Conservation (phyloP, 805 yeast genomes). For the Wickerhamiella musiphila region DNA sequence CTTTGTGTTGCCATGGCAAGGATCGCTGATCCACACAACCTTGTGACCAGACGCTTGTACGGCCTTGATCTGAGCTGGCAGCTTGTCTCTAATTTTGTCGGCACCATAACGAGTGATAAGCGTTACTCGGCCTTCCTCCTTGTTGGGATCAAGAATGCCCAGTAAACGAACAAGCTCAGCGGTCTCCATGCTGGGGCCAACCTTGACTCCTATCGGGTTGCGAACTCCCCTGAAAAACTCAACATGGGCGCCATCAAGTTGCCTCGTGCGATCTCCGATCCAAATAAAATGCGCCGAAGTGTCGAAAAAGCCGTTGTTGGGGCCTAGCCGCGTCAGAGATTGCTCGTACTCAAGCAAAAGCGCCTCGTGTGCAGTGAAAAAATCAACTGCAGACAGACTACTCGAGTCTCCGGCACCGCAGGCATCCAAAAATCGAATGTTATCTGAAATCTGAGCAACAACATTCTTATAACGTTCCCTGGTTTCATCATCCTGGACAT, state of each 20-base stretch:
- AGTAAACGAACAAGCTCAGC: slow-evolving; percentile 23
- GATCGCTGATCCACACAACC: slow-evolving; percentile 29
- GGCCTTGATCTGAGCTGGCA: slow-evolving; percentile 26
- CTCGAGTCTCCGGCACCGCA: slow-evolving; percentile 22
- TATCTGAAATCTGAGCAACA: slow-evolving; percentile 22
- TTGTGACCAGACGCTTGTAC: slow-evolving; percentile 24
- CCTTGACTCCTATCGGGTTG: slow-evolving; percentile 29
- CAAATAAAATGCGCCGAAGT: slow-evolving; percentile 28
- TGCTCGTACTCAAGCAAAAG: slow-evolving; percentile 27
- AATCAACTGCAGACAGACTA: slow-evolving; percentile 21
- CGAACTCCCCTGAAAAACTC: slow-evolving; percentile 28
- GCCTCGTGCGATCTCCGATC: slow-evolving; percentile 30
- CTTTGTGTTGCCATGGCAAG: slow-evolving; percentile 30
- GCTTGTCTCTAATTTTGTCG: slow-evolving; percentile 19
- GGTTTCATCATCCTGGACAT: slow-evolving; percentile 23
- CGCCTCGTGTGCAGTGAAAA: slow-evolving; percentile 28
- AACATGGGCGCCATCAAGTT: slow-evolving; percentile 29
- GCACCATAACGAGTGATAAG: slow-evolving; percentile 28
- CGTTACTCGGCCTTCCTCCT: slow-evolving; percentile 25
- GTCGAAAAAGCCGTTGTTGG: slow-evolving; percentile 22
- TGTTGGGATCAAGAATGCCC: slow-evolving; percentile 25
- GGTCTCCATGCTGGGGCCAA: slow-evolving; percentile 26
- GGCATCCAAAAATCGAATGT: slow-evolving; percentile 24
- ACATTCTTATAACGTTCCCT: slow-evolving; percentile 25
- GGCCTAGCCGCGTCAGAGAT: slow-evolving; percentile 21